Percentiles rank a stretch among this genome's conserved stretches.
phyloP scores from a whole-genome alignment of 75 land plant species.

The Ceratopteris richardii region DNA sequence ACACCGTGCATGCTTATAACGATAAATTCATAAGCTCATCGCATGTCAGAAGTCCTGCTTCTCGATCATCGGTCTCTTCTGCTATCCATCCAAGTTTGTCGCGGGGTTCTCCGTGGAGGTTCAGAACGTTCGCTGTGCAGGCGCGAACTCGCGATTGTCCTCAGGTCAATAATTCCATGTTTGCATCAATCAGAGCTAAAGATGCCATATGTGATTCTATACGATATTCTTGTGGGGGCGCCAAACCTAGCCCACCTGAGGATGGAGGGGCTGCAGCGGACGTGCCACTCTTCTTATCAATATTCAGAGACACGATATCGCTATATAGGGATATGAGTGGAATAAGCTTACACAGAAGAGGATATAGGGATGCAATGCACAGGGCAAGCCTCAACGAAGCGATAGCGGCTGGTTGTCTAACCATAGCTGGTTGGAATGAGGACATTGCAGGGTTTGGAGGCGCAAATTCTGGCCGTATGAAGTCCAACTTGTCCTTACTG shows the following conservation, averaged over 20 bases:
- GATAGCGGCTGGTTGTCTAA: constrained; percentile 39
- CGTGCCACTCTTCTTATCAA: constrained; percentile 39
- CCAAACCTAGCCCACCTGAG: constrained; percentile 30
- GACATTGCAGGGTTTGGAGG: constrained; percentile 26
- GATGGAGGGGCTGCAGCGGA: constrained; percentile 24
- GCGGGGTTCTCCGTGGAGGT: constrained; percentile 1
- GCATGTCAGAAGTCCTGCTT: not conserved
- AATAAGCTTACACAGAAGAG: constrained; percentile 29
- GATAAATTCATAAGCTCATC: not conserved
- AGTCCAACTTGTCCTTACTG: constrained; percentile 12
- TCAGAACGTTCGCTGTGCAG: constrained; percentile 36
- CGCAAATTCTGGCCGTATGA: constrained; percentile 13
- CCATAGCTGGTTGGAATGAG: constrained; percentile 36
- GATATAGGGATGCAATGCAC: constrained; percentile 40
- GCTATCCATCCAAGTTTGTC: not conserved
- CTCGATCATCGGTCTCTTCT: not conserved
- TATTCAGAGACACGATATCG: constrained; percentile 25
- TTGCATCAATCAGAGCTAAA: constrained; percentile 35
- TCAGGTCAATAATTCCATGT: constrained; percentile 25
- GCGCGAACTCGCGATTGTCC: constrained; percentile 31
- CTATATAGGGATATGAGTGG: constrained; percentile 44
- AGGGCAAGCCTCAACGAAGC: constrained; percentile 39
- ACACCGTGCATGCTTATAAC: not conserved
- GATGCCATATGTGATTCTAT: constrained; percentile 43
- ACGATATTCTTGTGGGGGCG: constrained; percentile 30